Conservation (phyloP, 306 rosid species). For the Amphicarpaea edgeworthii region DNA sequence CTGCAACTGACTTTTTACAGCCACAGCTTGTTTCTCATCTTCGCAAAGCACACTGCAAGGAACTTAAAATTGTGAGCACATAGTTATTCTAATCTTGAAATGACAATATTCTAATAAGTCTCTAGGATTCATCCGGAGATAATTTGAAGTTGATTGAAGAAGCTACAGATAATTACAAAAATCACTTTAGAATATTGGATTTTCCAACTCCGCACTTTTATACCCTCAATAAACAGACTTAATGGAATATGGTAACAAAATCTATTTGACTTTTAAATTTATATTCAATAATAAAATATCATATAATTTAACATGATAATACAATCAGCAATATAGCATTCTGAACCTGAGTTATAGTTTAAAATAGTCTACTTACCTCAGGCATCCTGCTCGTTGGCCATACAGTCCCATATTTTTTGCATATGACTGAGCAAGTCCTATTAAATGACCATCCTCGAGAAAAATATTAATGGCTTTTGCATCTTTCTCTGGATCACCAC, state of each 20-base stretch:
- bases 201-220: not conserved
- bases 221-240: slow-evolving; percentile 20
- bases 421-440: slow-evolving; percentile 92
- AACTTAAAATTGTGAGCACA: slow-evolving; percentile 14
- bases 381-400: slow-evolving; percentile 97
- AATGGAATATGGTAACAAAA: slow-evolving; percentile 11
- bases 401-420: slow-evolving; percentile 99
- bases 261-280: not conserved
- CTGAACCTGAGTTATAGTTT: not conserved
- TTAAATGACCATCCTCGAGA: slow-evolving; percentile 87
- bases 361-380: slow-evolving; percentile 54
- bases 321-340: slow-evolving; percentile 30
- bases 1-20: slow-evolving; percentile 95
- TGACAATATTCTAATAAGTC: not conserved
- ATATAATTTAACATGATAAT: not conserved
- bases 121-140: not conserved
- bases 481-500: slow-evolving; percentile 88
- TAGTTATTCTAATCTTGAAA: not conserved
- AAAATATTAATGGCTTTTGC: slow-evolving; percentile 88
- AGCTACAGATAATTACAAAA: slow-evolving; percentile 26
- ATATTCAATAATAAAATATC: slow-evolving; percentile 2
- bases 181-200: not conserved
- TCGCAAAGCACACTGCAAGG: slow-evolving; percentile 83
- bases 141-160: slow-evolving; percentile 16
- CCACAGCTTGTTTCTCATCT: slow-evolving; percentile 90